These are phyloP conservation scores for Insectozyma bohioensis DNA, from an alignment of 1,139 yeast genomes.

Conservation along the genomic window DNA sequence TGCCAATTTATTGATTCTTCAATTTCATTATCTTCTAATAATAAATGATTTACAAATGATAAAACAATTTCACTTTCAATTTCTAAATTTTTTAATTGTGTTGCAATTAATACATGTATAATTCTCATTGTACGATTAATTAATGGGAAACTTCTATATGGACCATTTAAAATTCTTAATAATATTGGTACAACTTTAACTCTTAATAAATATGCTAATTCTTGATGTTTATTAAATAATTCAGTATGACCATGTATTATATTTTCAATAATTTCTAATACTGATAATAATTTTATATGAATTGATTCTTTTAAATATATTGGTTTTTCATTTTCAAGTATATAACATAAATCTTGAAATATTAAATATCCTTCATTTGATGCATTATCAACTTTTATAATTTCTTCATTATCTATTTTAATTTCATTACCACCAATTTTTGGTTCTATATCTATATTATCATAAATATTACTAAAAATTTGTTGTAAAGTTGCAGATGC, in stretches of 20 bases:
- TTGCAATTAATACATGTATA: conserved; percentile 56
- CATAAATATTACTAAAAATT: conserved; percentile 72
- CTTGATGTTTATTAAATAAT: conserved; percentile 59
- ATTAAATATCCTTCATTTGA: conserved; percentile 71
- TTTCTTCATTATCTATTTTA: conserved; percentile 44
- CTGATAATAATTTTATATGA: conserved; percentile 63
- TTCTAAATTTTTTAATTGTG: conserved; percentile 60
- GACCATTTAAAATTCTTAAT: conserved; percentile 55
- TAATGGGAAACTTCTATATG: conserved; percentile 55
- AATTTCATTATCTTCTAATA: conserved; percentile 28
- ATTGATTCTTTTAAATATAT: conserved; percentile 43
- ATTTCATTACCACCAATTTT: conserved; percentile 26
- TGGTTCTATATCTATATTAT: conserved; percentile 41
- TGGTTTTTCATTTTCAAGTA: conserved; percentile 62
- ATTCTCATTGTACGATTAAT: conserved; percentile 75
- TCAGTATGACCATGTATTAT: conserved; percentile 54
- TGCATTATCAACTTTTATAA: conserved; percentile 45
- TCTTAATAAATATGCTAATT: conserved; percentile 64
- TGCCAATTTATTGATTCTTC: conserved; percentile 53
- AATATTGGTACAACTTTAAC: conserved; percentile 73
- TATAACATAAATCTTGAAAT: conserved; percentile 67
- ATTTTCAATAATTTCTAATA: conserved; percentile 79
- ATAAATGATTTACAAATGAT: conserved; percentile 67
- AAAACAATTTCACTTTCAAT: conserved; percentile 81
- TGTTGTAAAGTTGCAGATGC: conserved; percentile 94